Evolutionary conservation across 2,329 filamentous ascomycete genomes (phyloP).

Genomic region (Penicillium thymicola): DNA sequence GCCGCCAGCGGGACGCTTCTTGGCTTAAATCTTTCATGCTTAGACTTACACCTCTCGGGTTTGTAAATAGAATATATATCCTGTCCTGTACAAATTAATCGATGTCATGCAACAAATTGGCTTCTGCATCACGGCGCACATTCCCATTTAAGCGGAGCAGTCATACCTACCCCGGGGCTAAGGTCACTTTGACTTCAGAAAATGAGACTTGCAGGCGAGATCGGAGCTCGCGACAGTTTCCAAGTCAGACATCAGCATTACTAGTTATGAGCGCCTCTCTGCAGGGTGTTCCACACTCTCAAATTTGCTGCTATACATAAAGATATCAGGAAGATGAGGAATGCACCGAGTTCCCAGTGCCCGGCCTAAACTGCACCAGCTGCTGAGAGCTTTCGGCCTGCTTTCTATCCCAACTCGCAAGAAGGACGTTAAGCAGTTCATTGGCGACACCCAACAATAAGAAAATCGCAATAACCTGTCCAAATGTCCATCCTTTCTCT

Average conservation of each 20-base stretch:
- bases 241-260: background rate
- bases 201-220: background rate
- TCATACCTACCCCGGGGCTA: background rate
- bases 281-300: background rate
- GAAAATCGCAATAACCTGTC: constrained; percentile 19
- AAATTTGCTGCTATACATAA: background rate
- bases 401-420: constrained; percentile 16
- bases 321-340: background rate
- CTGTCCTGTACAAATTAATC: constrained; percentile 1
- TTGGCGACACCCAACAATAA: constrained; percentile 17
- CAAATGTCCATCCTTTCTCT: constrained; percentile 17
- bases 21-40: background rate
- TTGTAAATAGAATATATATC: constrained; percentile 8
- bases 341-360: background rate
- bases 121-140: background rate
- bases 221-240: background rate
- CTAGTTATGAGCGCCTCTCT: background rate
- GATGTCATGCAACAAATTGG: background rate
- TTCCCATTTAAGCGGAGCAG: background rate
- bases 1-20: background rate
- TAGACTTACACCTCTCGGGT: background rate
- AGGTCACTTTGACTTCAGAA: background rate
- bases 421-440: constrained; percentile 16
- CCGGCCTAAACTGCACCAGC: constrained; percentile 1
- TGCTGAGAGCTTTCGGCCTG: constrained; percentile 3